Base-by-base conservation (phyloP, 2,329 filamentous ascomycete genomes). In the Penicillium occitanis region DNA sequence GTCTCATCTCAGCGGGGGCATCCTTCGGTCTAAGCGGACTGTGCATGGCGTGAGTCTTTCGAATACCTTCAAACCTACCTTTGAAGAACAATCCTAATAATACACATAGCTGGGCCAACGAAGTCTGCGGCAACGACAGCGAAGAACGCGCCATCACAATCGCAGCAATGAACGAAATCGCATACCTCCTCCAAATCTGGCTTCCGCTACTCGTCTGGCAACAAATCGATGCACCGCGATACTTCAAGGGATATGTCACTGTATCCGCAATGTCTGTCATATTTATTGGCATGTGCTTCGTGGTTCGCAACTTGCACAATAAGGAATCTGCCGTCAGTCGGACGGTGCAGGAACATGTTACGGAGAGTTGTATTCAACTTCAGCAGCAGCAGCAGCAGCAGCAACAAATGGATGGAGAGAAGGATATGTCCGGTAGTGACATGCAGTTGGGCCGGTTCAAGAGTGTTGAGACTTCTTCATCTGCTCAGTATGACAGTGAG, bases 171-270 rank as follows among this genome's bases (percentile, higher is more conserved):
- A 91, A 91, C 68, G 85, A 89, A 73, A 84, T 91, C 78, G 88
- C 88, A 0, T 90, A 90, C 68, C 86, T 90, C 1, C 75, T 91
- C 53, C 88, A 91, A 71, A 87, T 88, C 0, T 91, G 88, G 88
- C 74, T 91, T 35, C 89, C 89, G 7, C 80, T 89, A 42, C 72
- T 90, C 2, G 82, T 90, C 14, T 90, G 88, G 88, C 85, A 88
- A 76, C 86, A 88, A 72, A 80, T 87, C 0, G 86, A 90, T 64
- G 86, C 84, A 0, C 88, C 88, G 0, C 68, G 78, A 57, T 90
- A 90, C 50, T 73, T 68, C 0, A 89, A 89, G 71, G 88, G 88
- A 0, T 89, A 84, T 59, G 80, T 86, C 8, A 88, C 86, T 0
- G 82, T 84, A 67, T 76, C 84, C 4, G 78, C 80, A 3, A 72